Percentiles rank a stretch among this genome's conserved stretches.
phyloP scores from a whole-genome alignment of 345 rosid species.

The Acer saccharum region DNA sequence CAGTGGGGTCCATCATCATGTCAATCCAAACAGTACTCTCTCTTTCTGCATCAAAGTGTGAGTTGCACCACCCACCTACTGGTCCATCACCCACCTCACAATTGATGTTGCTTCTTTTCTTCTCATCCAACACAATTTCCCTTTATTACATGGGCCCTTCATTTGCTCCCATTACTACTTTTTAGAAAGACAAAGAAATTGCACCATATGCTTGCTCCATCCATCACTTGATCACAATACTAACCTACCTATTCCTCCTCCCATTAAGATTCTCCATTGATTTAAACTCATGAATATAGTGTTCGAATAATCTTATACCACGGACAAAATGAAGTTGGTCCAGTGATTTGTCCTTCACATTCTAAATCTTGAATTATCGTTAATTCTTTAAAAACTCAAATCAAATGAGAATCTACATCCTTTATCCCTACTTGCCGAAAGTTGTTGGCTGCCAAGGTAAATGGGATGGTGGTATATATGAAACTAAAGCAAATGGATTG shows the following conservation, averaged over 20 bases:
- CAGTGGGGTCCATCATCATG: slow-evolving; percentile 22
- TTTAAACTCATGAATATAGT: too few species aligned
- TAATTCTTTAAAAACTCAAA: too few species aligned
- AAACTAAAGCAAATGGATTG: background rate
- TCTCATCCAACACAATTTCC: slow-evolving; percentile 19
- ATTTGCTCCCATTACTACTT: slow-evolving; percentile 18
- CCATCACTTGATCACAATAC: background rate
- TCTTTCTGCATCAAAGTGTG: background rate
- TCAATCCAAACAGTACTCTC: too few species aligned
- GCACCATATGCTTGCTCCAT: background rate
- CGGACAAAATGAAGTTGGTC: too few species aligned
- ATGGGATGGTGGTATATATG: background rate
- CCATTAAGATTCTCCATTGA: background rate
- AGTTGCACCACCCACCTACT: background rate
- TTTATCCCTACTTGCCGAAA: background rate
- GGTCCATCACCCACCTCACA: slow-evolving; percentile 25
- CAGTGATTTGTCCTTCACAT: too few species aligned
- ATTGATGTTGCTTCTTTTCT: slow-evolving; percentile 31
- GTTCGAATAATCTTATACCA: too few species aligned
- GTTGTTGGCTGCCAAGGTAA: background rate
- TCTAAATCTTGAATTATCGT: too few species aligned
- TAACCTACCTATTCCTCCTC: too few species aligned
- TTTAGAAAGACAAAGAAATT: background rate
- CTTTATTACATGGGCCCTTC: slow-evolving; percentile 25
- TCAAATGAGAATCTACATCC: too few species aligned